A percentile compares a stretch with the other conserved stretches of the same genome.
These are phyloP conservation scores for Ophiocordyceps polyrhachis-furcata DNA, from an alignment of 2,329 filamentous ascomycete genomes.

Conservation along the genomic window DNA sequence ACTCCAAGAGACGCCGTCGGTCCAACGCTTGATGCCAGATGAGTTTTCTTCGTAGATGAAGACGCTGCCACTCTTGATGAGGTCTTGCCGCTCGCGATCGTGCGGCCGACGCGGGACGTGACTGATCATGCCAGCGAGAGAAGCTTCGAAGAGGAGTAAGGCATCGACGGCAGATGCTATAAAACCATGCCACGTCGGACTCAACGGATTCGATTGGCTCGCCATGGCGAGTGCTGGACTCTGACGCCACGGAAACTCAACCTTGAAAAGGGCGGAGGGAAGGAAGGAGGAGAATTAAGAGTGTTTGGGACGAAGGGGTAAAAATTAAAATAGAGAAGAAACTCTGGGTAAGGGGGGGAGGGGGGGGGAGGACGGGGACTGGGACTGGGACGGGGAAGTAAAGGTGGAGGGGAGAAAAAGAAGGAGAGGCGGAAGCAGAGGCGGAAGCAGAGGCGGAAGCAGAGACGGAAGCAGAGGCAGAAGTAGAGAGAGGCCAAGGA, in stretches of 20 bases:
- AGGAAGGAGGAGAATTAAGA: neutral
- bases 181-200: slow-evolving; percentile 49
- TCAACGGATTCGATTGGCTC: slow-evolving; percentile 19
- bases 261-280: neutral
- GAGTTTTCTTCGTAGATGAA: slow-evolving; percentile 87
- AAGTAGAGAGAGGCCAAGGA: too few species aligned
- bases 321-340: neutral
- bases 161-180: slow-evolving; percentile 57
- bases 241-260: slow-evolving; percentile 1
- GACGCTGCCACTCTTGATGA: slow-evolving; percentile 70
- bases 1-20: slow-evolving; percentile 80
- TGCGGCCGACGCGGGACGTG: slow-evolving; percentile 74
- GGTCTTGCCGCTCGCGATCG: slow-evolving; percentile 57
- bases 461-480: too few species aligned
- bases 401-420: too few species aligned
- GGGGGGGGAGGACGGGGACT: too few species aligned
- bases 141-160: slow-evolving; percentile 63
- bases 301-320: neutral
- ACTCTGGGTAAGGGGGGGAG: neutral
- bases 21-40: slow-evolving; percentile 88
- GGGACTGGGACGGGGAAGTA: too few species aligned
- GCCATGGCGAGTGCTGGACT: slow-evolving; percentile 9
- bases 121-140: slow-evolving; percentile 47
- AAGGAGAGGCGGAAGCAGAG: neutral
- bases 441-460: neutral